Conservation (phyloP, 2,329 filamentous ascomycete species). For the Trichophyton equinum region DNA sequence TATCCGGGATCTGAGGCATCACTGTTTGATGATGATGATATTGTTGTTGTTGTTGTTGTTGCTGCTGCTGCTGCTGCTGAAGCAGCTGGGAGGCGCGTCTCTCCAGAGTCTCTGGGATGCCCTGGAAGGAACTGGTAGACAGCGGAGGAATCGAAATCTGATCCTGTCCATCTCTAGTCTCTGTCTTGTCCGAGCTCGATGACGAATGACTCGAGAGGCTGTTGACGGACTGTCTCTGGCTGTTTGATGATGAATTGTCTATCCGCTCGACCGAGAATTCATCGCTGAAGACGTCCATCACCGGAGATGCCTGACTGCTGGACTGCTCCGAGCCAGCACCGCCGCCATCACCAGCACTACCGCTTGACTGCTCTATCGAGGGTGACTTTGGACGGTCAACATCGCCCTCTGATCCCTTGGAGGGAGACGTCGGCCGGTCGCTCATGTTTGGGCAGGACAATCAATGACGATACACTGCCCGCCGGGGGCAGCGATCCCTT, state of each 20-base stretch:
- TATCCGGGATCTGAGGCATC: constrained; percentile 10
- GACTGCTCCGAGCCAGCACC: neutral
- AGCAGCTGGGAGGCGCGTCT: constrained; percentile 16
- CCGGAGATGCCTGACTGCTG: constrained; percentile 17
- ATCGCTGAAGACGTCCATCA: constrained; percentile 37
- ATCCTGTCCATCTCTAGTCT: neutral
- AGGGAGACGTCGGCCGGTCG: neutral
- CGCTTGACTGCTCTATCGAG: too few species aligned
- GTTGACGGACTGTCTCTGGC: constrained; percentile 10
- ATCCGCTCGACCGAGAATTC: constrained; percentile 36
- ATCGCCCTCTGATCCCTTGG: neutral
- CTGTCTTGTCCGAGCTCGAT: neutral
- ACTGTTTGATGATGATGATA: constrained; percentile 9
- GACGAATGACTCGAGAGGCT: constrained; percentile 5
- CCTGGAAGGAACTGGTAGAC: constrained; percentile 7
- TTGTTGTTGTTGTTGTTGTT: neutral
- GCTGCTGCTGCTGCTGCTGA: constrained; percentile 12
- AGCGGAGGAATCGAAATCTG: neutral
- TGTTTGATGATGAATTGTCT: constrained; percentile 16
- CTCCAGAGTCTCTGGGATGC: constrained; percentile 14
- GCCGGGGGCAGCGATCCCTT: constrained; percentile 6
- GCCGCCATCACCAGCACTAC: neutral
- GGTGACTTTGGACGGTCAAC: too few species aligned
- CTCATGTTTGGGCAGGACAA: neutral
- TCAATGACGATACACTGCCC: constrained; percentile 3